These are phyloP conservation scores for Linum lewisii DNA, from an alignment of 345 rosid species.

Conservation along the genomic window DNA sequence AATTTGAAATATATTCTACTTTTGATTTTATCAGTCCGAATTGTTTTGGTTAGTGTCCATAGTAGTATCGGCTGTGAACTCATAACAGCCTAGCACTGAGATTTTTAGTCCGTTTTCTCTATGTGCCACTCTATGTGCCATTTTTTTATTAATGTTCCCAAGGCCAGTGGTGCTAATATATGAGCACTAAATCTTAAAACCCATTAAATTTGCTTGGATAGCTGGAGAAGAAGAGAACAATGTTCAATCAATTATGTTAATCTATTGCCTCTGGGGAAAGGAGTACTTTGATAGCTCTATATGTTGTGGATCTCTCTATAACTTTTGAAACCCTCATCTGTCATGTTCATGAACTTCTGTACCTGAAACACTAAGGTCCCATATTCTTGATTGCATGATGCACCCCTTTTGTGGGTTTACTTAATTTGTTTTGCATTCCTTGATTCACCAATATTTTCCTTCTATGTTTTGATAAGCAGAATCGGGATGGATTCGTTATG, in stretches of 20 bases:
- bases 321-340: background rate
- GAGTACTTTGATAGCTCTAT: background rate
- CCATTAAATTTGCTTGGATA: background rate
- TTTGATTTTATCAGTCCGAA: no score
- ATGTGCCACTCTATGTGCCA: background rate
- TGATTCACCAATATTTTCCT: constrained; percentile 7
- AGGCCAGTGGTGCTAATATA: background rate
- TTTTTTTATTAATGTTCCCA: background rate
- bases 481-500: constrained; percentile 96
- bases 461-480: constrained; percentile 33
- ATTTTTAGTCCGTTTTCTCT: background rate
- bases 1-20: no score
- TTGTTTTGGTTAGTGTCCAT: background rate
- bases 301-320: background rate
- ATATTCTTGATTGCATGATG: background rate
- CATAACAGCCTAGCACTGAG: background rate
- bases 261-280: background rate
- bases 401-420: background rate
- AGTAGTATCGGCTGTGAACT: background rate
- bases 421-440: background rate
- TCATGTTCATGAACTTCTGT: background rate
- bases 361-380: background rate
- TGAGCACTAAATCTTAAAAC: background rate
- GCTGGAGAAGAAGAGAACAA: no score
- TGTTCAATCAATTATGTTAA: background rate